Conservation (phyloP, 2,329 filamentous ascomycete species). For the Curvularia verruculosa region DNA sequence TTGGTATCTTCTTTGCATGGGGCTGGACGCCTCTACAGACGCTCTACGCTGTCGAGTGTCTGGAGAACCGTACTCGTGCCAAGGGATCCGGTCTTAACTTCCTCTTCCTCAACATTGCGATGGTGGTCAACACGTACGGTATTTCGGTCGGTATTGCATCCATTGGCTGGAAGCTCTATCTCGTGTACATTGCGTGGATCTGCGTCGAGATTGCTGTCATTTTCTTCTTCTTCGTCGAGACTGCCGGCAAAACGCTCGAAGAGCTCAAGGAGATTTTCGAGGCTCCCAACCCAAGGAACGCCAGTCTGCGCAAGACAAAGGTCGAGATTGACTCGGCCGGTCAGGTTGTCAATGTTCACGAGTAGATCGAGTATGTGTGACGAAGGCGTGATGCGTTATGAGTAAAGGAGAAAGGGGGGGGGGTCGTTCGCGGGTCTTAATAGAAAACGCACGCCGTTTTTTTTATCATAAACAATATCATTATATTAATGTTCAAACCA, state of each 20-base stretch:
- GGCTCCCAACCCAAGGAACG: constrained; percentile 36
- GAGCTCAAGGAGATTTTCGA: constrained; percentile 44
- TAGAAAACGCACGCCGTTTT: background rate
- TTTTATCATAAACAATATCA: background rate
- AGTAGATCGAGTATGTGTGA: background rate
- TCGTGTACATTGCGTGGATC: constrained; percentile 44
- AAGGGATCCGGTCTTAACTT: constrained; percentile 47
- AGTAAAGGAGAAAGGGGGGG: background rate
- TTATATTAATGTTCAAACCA: background rate
- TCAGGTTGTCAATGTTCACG: constrained; percentile 32
- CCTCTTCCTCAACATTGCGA: constrained; percentile 43
- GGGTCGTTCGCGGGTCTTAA: background rate
- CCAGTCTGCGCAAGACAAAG: constrained; percentile 30
- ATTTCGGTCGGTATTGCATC: constrained; percentile 42
- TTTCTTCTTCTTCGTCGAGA: constrained; percentile 45
- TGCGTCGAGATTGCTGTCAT: constrained; percentile 38
- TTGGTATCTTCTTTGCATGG: constrained; percentile 50
- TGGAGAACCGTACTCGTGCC: constrained; percentile 49
- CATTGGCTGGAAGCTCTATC: constrained; percentile 41
- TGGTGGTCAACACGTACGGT: constrained; percentile 44
- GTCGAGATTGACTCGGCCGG: constrained; percentile 33
- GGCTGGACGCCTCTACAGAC: constrained; percentile 51
- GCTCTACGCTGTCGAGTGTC: constrained; percentile 48
- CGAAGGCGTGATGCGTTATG: background rate
- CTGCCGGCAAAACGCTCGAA: constrained; percentile 41